phyloP scores from a whole-genome alignment of 139 green algal species.

The Auxenochlorella protothecoides region DNA sequence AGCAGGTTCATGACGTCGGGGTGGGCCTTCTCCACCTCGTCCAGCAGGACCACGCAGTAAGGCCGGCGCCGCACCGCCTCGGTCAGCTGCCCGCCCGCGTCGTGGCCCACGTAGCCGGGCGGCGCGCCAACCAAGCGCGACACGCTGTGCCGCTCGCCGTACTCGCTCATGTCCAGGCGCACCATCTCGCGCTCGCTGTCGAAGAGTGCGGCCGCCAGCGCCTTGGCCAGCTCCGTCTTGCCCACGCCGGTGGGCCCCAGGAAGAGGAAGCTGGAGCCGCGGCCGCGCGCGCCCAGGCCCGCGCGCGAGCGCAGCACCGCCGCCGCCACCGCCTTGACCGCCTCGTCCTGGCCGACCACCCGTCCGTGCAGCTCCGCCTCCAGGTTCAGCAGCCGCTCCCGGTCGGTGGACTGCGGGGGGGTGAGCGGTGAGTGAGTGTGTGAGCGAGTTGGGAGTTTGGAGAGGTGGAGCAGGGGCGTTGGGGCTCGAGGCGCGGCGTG shows the following conservation, averaged over 20 bases:
- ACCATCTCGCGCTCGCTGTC: conserved; percentile 72
- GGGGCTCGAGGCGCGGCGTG: conserved; percentile 1
- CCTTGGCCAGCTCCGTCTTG: conserved; percentile 83
- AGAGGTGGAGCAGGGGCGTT: conserved; percentile 33
- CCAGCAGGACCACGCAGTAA: conserved; percentile 69
- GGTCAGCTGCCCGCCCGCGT: conserved; percentile 73
- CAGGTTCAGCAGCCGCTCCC: conserved; percentile 36
- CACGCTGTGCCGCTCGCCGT: conserved; percentile 74
- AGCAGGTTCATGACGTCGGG: conserved; percentile 75
- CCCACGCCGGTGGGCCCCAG: conserved; percentile 73
- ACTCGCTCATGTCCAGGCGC: conserved; percentile 68
- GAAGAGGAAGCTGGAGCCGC: conserved; percentile 82
- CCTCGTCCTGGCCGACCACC: conserved; percentile 46
- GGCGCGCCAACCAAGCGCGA: conserved; percentile 65
- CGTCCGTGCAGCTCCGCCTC: conserved; percentile 38
- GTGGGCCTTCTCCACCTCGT: conserved; percentile 76
- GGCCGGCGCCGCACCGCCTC: conserved; percentile 66
- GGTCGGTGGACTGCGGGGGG: conserved; percentile 49
- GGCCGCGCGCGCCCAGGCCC: conserved; percentile 42
- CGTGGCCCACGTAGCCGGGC: conserved; percentile 71
- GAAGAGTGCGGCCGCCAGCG: conserved; percentile 73
- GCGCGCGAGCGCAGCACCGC: conserved; percentile 56
- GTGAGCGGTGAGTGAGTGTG: neutral
- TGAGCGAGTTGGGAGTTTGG: neutral
- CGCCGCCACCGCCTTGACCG: conserved; percentile 40